Conservation (phyloP, 2,329 filamentous ascomycete genomes). For the Magnaporthiopsis rhizophila region DNA sequence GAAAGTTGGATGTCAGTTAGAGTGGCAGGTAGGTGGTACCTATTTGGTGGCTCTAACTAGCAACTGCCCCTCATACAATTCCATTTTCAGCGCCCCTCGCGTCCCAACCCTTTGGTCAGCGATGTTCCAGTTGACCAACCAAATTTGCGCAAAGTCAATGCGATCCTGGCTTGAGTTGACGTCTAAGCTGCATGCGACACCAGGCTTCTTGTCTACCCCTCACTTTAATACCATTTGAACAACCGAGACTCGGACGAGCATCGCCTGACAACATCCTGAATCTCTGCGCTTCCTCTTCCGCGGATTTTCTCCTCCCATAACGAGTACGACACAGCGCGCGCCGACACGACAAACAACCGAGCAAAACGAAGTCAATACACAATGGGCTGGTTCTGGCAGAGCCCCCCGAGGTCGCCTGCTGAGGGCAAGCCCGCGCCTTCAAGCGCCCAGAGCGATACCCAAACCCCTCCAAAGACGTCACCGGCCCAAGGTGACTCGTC, state of each 20-base stretch:
- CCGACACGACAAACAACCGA: neutral
- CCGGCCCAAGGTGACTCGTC: slow-evolving; percentile 12
- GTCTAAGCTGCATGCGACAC: neutral
- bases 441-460: slow-evolving; percentile 2
- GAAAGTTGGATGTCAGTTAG: too few relatives aligned
- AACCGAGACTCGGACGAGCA: neutral
- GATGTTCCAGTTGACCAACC: neutral
- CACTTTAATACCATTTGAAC: neutral
- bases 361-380: slow-evolving; percentile 11
- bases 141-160: neutral
- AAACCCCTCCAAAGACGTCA: neutral
- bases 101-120: too few relatives aligned
- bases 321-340: neutral
- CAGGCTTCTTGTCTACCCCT: neutral
- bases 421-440: slow-evolving; percentile 9
- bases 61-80: too few relatives aligned
- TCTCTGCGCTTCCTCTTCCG: neutral
- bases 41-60: too few relatives aligned
- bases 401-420: slow-evolving; percentile 22
- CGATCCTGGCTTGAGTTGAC: neutral
- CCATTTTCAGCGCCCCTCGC: too few relatives aligned
- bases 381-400: slow-evolving; percentile 59
- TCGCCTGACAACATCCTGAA: neutral
- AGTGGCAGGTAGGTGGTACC: too few relatives aligned
- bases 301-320: neutral